phyloP scores from a whole-genome alignment of 2,329 filamentous ascomycete species.

The Tolypocladium guangdongense region DNA sequence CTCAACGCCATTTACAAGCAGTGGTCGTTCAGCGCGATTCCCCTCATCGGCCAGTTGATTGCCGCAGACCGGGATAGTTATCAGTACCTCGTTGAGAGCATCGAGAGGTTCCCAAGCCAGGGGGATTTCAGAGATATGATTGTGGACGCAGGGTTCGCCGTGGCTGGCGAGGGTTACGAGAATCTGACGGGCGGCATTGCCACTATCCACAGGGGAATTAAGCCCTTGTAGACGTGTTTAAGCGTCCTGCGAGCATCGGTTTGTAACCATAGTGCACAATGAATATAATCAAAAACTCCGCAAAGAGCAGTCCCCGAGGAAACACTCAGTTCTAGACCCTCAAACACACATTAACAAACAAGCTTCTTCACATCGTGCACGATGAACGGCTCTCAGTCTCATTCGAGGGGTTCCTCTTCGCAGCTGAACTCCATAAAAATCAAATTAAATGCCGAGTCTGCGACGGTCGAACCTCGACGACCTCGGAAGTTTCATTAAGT shows the following conservation, averaged over 20 bases:
- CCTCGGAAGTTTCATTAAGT: slow-evolving; percentile 25
- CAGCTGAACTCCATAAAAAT: slow-evolving; percentile 20
- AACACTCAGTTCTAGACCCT: not conserved
- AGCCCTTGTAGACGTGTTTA: slow-evolving; percentile 40
- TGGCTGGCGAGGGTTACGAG: slow-evolving; percentile 77
- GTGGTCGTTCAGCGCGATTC: slow-evolving; percentile 93
- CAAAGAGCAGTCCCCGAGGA: not conserved
- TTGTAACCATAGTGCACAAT: slow-evolving; percentile 10
- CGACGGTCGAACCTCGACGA: slow-evolving; percentile 13
- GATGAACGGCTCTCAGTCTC: not conserved
- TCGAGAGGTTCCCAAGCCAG: slow-evolving; percentile 85
- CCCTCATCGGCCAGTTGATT: slow-evolving; percentile 88
- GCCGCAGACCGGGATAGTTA: slow-evolving; percentile 92
- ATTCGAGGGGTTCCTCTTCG: not conserved
- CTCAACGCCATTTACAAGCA: slow-evolving; percentile 85
- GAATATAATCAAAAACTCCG: not conserved
- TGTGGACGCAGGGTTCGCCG: slow-evolving; percentile 68
- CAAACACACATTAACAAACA: not conserved
- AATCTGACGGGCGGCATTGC: slow-evolving; percentile 87
- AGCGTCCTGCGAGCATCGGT: not conserved
- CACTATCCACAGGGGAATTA: slow-evolving; percentile 93
- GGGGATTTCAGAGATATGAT: slow-evolving; percentile 78
- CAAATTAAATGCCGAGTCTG: slow-evolving; percentile 19
- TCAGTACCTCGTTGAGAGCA: slow-evolving; percentile 97
- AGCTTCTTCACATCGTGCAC: not conserved